phyloP scores from a whole-genome alignment of 2,329 filamentous ascomycete genomes.

The Pyrenochaeta sp. region DNA sequence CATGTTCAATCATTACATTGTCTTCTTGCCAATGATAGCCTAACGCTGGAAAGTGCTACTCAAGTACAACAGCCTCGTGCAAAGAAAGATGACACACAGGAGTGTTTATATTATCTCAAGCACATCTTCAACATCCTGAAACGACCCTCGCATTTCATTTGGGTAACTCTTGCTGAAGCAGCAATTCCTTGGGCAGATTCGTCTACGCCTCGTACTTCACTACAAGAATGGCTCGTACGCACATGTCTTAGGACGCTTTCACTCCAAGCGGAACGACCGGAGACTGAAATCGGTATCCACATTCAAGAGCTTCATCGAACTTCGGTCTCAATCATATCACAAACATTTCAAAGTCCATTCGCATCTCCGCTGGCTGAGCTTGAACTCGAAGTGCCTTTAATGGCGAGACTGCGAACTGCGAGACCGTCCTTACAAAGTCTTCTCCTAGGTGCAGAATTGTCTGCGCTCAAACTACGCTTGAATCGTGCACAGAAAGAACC shows the following conservation, averaged over 20 bases:
- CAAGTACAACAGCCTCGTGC: constrained; percentile 4
- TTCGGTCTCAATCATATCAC: constrained; percentile 69
- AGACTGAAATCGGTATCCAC: constrained; percentile 48
- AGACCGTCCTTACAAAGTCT: constrained; percentile 76
- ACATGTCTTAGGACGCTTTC: constrained; percentile 70
- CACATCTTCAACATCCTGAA: constrained; percentile 76
- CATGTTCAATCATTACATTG: constrained; percentile 44
- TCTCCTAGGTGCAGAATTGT: constrained; percentile 79
- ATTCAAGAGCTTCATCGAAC: constrained; percentile 73
- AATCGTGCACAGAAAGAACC: constrained; percentile 35
- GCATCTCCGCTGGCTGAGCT: constrained; percentile 66
- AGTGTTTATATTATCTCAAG: constrained; percentile 79
- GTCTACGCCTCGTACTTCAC: constrained; percentile 54
- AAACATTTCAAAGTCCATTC: constrained; percentile 71
- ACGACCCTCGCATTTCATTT: constrained; percentile 72
- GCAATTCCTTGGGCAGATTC: constrained; percentile 59
- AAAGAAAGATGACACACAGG: constrained; percentile 70
- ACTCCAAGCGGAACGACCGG: constrained; percentile 46
- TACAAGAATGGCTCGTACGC: constrained; percentile 73
- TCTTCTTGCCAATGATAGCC: constrained; percentile 24
- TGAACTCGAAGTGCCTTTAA: constrained; percentile 73
- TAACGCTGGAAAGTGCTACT: constrained; percentile 15
- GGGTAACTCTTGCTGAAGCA: constrained; percentile 73
- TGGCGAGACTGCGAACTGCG: constrained; percentile 68
- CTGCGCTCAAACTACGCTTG: constrained; percentile 69